Evolutionary conservation across 2,329 filamentous ascomycete species (phyloP).

Genomic region (Teratosphaeria zuluensis): DNA sequence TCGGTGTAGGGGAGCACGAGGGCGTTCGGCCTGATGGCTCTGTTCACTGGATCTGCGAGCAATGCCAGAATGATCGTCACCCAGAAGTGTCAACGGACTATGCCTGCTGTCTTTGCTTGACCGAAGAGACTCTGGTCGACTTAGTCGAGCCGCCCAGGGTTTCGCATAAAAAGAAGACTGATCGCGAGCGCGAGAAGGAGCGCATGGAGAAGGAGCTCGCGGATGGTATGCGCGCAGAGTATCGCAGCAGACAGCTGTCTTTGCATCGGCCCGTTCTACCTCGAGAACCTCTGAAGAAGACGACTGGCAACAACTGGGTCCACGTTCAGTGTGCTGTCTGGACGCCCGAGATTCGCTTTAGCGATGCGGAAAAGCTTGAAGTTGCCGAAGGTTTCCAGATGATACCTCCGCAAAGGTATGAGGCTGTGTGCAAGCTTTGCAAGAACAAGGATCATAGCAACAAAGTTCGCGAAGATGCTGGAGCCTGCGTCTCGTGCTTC

Average conservation of each 20-base stretch:
- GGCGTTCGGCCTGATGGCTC: constrained; percentile 42
- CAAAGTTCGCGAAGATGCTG: constrained; percentile 26
- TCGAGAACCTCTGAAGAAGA: constrained; percentile 84
- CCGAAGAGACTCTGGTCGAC: constrained; percentile 71
- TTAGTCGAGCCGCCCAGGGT: constrained; percentile 74
- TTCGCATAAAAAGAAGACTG: constrained; percentile 78
- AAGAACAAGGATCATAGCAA: constrained; percentile 46
- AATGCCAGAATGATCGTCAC: constrained; percentile 88
- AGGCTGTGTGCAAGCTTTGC: constrained; percentile 75
- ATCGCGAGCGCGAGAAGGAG: constrained; percentile 85
- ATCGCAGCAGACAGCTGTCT: constrained; percentile 72
- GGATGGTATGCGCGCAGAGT: constrained; percentile 68
- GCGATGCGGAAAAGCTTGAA: constrained; percentile 69
- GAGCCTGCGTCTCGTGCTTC: constrained; percentile 79
- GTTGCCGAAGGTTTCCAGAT: constrained; percentile 84
- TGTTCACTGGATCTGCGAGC: constrained; percentile 89
- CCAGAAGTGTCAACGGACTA: constrained; percentile 90
- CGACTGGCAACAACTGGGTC: constrained; percentile 95
- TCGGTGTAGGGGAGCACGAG: constrained; percentile 62
- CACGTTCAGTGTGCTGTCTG: constrained; percentile 89
- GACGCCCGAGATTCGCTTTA: constrained; percentile 88
- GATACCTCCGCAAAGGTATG: constrained; percentile 63
- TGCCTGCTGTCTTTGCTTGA: constrained; percentile 83
- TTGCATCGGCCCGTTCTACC: constrained; percentile 74
- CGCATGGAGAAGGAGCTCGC: constrained; percentile 75